phyloP scores from a whole-genome alignment of 306 rosid genomes.

The Cicer yamashitae region DNA sequence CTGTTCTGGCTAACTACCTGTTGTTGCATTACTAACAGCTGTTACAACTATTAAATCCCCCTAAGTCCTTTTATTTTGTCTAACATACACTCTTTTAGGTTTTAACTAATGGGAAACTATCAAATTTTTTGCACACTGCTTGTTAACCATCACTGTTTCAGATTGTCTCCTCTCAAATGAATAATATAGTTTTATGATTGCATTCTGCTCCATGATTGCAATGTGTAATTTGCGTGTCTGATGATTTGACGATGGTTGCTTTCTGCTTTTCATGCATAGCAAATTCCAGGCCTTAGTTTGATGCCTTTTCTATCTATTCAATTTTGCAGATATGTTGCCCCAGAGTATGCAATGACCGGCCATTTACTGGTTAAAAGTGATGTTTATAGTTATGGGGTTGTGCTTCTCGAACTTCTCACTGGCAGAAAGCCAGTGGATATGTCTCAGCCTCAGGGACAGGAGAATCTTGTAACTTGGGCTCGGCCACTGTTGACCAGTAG shows the following conservation, averaged over 20 bases:
- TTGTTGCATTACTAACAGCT: too few relatives aligned
- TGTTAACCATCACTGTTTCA: conserved; percentile 24
- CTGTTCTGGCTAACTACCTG: too few relatives aligned
- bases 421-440: conserved; percentile 96
- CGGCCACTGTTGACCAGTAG: conserved; percentile 75
- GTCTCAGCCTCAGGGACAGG: conserved; percentile 89
- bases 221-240: conserved; percentile 4
- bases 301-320: conserved; percentile 33
- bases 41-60: too few relatives aligned
- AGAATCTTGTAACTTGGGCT: conserved; percentile 95
- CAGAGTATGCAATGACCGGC: conserved; percentile 98
- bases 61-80: too few relatives aligned
- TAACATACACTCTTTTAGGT: too few relatives aligned
- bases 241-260: neutral
- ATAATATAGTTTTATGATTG: conserved; percentile 22
- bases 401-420: conserved; percentile 91
- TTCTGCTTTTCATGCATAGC: conserved; percentile 31
- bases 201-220: conserved; percentile 39
- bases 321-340: conserved; percentile 85
- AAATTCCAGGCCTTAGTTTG: conserved; percentile 41
- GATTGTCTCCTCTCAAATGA: conserved; percentile 24
- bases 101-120: too few relatives aligned
- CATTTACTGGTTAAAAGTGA: conserved; percentile 95
- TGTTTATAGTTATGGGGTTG: conserved; percentile 95
- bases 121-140: conserved; percentile 14